A percentile compares a stretch with the other conserved stretches of the same genome.
Conservation (phyloP, 225 moss, liverwort and hornwort genomes). For the Anthoceros angustus region DNA sequence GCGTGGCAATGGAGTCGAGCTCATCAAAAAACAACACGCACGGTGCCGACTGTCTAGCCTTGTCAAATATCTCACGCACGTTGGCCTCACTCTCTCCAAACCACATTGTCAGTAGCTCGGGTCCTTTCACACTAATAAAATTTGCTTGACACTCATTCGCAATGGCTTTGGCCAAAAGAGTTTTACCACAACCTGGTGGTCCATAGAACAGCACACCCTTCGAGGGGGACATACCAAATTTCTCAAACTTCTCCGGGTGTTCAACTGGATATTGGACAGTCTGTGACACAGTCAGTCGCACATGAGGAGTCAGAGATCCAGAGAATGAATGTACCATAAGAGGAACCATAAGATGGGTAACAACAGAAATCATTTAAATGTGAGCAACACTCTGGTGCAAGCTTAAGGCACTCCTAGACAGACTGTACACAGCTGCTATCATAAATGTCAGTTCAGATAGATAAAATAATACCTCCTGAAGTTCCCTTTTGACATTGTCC, state of each 20-base stretch:
- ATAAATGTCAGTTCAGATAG: not conserved
- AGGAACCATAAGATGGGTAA: too few species aligned
- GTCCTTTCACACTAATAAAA: too few species aligned
- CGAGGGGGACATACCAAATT: too few species aligned
- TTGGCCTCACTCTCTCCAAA: constrained; percentile 6
- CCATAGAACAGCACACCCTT: too few species aligned
- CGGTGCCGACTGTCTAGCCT: constrained; percentile 14
- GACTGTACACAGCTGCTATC: too few species aligned
- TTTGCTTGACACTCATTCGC: too few species aligned
- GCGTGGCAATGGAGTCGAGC: constrained; percentile 27
- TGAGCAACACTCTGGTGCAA: too few species aligned
- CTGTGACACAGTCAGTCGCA: not conserved
- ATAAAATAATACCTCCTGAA: constrained; percentile 3
- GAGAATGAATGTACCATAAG: too few species aligned
- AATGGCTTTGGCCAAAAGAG: constrained; percentile 4
- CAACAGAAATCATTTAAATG: too few species aligned
- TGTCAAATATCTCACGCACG: constrained; percentile 8
- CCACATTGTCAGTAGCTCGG: not conserved
- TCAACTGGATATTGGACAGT: constrained; percentile 5
- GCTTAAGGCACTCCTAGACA: too few species aligned
- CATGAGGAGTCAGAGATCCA: not conserved
- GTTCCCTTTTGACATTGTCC: constrained; percentile 16
- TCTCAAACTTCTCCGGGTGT: not conserved
- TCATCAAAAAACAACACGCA: constrained; percentile 34
- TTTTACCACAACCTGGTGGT: constrained; percentile 2